Evolutionary conservation across 345 rosid genomes (phyloP), one percentile per base, ranked within the genome.

Genomic region (Geranium brycei): DNA sequence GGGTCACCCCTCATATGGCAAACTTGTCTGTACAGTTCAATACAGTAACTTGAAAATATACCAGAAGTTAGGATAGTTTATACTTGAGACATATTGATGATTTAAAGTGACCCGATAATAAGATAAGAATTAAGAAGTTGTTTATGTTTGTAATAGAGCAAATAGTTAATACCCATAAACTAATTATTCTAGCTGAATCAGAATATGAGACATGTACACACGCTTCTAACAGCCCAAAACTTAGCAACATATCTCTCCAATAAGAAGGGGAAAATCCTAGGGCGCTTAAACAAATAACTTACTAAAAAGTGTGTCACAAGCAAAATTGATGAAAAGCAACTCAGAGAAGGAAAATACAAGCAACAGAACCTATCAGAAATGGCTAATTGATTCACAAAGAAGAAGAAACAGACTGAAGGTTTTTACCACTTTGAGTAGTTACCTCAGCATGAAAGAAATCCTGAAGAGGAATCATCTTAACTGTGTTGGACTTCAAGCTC

Each of bases 381-480:
- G 15, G 13, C 53, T 47, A 47, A 13, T 13, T 47, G 15, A 47
- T 47, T 80, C 77, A 81, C 62, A 76, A 61, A 35, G 77, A 77
- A 59, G 80, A 66, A 19, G 85, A 73, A 17, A 69, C 70, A 18
- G 89, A 76, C 59, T 80, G 82, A 85, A 82, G 59, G 60, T 63
- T 71, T 73, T 61, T 64, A 64, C 63, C 68, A 59, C 66, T 63
- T 23, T 60, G 72, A 53, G 59, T 31, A 53, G 68, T 63, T 56
- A 32, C 23, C 66, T 80, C 81, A 1, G 72, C 75, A 59, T 78
- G 75, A 57, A 90, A 87, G 76, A 81, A 91, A 73, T 93, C 96
- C 80, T 93, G 99, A 66, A 93, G 95, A 41, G 97, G 87, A 16
- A 69, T 78, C 96, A 88, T 85, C 58, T 80, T 51, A 51, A 93